Evolutionary conservation across 148 eudicot genomes (phyloP).

Genomic region (Rhododendron vialii): DNA sequence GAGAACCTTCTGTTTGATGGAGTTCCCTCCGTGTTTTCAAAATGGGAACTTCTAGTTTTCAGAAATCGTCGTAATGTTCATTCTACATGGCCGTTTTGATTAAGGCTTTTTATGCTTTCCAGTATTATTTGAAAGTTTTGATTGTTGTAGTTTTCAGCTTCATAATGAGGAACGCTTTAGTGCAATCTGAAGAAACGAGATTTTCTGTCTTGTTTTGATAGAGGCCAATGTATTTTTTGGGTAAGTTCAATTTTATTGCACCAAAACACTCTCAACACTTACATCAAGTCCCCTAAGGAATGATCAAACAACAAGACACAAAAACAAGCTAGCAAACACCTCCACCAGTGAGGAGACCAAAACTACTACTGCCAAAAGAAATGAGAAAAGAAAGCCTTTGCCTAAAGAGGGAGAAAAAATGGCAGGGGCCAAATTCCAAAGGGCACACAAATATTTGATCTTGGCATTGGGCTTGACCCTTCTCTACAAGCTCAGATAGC

Average conservation of each 20-base stretch:
- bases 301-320: no score
- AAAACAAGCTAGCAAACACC: no score
- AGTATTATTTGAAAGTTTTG: neutral
- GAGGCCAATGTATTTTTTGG: neutral
- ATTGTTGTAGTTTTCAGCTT: neutral
- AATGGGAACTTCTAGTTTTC: neutral
- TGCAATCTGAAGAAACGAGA: neutral
- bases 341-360: no score
- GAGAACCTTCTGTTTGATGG: slow-evolving; percentile 75
- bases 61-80: neutral
- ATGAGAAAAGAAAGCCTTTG: neutral
- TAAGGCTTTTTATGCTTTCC: neutral
- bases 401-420: neutral
- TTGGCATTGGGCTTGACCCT: no score
- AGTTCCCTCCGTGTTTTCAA: slow-evolving; percentile 2
- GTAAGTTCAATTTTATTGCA: no score
- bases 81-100: neutral
- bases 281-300: no score
- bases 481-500: no score
- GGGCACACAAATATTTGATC: no score
- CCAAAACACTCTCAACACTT: no score
- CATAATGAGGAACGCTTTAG: neutral
- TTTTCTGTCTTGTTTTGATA: neutral
- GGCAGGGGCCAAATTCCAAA: no score
- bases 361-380: no score